phyloP scores from a whole-genome alignment of 208 protist genomes.

The Leishmania amazonensis region DNA sequence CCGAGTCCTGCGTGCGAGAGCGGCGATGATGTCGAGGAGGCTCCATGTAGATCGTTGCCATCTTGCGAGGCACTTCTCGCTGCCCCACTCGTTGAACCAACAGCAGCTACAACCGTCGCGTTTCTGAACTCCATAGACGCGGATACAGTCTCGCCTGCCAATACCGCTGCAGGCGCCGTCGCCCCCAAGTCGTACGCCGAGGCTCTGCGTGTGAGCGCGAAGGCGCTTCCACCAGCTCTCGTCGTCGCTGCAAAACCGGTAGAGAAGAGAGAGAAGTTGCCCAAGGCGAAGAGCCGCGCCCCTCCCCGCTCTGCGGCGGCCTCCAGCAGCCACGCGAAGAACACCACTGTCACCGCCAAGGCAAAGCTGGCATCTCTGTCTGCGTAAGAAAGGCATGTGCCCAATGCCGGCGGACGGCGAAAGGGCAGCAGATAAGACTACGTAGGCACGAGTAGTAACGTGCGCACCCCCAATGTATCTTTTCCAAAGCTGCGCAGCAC shows the following conservation, averaged over 20 bases:
- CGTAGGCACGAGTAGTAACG: neutral
- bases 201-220: neutral
- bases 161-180: neutral
- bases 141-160: neutral
- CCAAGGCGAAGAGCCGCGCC: neutral
- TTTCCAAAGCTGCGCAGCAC: neutral
- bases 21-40: neutral
- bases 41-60: neutral
- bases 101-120: neutral
- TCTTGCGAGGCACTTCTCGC: neutral
- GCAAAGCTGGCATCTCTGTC: neutral
- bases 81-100: neutral
- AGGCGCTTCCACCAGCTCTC: neutral
- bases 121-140: neutral
- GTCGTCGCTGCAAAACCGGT: neutral
- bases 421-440: neutral
- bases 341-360: neutral
- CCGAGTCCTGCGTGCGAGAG: neutral
- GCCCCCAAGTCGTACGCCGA: slow-evolving; percentile 12
- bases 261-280: neutral
- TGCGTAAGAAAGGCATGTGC: neutral
- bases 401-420: neutral
- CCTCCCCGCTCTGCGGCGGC: neutral
- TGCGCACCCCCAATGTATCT: neutral
- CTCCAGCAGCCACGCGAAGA: neutral